phyloP scores from a whole-genome alignment of 352 stramenopile species.

The Phytophthora citrophthora region DNA sequence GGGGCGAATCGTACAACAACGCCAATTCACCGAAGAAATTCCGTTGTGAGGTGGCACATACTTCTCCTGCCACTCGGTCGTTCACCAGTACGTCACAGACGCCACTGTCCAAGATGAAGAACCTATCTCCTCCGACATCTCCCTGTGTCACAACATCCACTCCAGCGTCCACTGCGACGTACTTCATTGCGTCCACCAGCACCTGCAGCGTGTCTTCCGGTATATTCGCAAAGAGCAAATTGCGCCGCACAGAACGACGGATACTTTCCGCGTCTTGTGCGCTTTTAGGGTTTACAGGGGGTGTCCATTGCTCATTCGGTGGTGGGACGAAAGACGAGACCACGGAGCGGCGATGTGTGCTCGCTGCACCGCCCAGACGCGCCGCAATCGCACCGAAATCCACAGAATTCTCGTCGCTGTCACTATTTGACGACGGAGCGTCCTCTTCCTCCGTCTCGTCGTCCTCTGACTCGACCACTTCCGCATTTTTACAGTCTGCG shows the following conservation, averaged over 20 bases:
- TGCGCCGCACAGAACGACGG: slow-evolving; percentile 59
- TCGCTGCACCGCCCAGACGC: slow-evolving; percentile 44
- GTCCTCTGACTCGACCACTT: slow-evolving; percentile 24
- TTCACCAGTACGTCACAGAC: slow-evolving; percentile 78
- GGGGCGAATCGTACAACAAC: slow-evolving; percentile 92
- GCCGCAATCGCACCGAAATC: slow-evolving; percentile 51
- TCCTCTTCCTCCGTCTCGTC: slow-evolving; percentile 44
- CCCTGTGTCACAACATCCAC: slow-evolving; percentile 75
- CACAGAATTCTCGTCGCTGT: slow-evolving; percentile 43
- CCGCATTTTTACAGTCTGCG: slow-evolving; percentile 8
- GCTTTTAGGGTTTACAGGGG: slow-evolving; percentile 63
- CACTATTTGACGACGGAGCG: slow-evolving; percentile 24
- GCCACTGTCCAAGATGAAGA: slow-evolving; percentile 93
- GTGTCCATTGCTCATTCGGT: slow-evolving; percentile 55
- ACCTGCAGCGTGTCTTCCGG: slow-evolving; percentile 69
- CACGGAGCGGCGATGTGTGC: slow-evolving; percentile 53
- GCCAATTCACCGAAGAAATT: slow-evolving; percentile 94
- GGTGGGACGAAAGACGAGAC: slow-evolving; percentile 62
- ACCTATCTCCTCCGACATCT: slow-evolving; percentile 79
- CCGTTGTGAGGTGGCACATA: slow-evolving; percentile 58
- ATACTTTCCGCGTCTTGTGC: slow-evolving; percentile 57
- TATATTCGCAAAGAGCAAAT: slow-evolving; percentile 75
- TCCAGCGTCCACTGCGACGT: slow-evolving; percentile 46
- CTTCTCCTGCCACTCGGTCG: slow-evolving; percentile 58
- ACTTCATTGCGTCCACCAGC: slow-evolving; percentile 79